These are phyloP conservation scores for Nemania bipapillata DNA, from an alignment of 2,329 filamentous ascomycete genomes.

Conservation along the genomic window DNA sequence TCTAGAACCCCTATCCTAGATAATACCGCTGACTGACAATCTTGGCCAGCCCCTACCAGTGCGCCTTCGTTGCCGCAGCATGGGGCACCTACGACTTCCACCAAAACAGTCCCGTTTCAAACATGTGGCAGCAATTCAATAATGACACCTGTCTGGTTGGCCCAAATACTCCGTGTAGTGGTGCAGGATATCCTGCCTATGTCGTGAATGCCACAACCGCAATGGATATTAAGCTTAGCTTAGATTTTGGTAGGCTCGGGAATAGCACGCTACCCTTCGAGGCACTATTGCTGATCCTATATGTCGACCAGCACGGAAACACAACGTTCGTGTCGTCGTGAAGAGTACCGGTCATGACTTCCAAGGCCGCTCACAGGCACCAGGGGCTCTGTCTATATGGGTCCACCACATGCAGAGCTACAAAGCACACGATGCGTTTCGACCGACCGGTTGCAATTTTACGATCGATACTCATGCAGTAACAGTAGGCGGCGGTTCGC, in stretches of 20 bases:
- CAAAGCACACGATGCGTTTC: slow-evolving; percentile 55
- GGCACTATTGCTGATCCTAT: not conserved
- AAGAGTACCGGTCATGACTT: slow-evolving; percentile 61
- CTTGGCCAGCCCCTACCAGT: slow-evolving; percentile 44
- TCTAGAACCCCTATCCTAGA: not conserved
- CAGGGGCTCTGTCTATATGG: slow-evolving; percentile 66
- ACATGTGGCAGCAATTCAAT: slow-evolving; percentile 57
- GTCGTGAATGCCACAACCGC: slow-evolving; percentile 55
- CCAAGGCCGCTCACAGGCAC: slow-evolving; percentile 59
- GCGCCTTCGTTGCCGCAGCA: slow-evolving; percentile 47
- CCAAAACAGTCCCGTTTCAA: slow-evolving; percentile 53
- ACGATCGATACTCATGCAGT: slow-evolving; percentile 61
- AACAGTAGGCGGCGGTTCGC: slow-evolving; percentile 64
- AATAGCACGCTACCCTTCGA: not conserved
- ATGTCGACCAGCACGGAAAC: slow-evolving; percentile 51
- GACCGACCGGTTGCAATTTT: slow-evolving; percentile 55
- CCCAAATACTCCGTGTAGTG: slow-evolving; percentile 52
- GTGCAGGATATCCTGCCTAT: slow-evolving; percentile 55
- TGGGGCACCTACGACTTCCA: slow-evolving; percentile 55
- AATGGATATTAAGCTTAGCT: slow-evolving; percentile 50
- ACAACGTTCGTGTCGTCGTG: slow-evolving; percentile 58
- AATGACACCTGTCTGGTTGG: slow-evolving; percentile 64
- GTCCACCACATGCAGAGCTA: slow-evolving; percentile 59
- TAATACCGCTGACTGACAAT: not conserved
- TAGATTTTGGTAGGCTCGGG: slow-evolving; percentile 58